Base-by-base conservation (phyloP, 75 land plant genomes). In the Pinus tabuliformis region DNA sequence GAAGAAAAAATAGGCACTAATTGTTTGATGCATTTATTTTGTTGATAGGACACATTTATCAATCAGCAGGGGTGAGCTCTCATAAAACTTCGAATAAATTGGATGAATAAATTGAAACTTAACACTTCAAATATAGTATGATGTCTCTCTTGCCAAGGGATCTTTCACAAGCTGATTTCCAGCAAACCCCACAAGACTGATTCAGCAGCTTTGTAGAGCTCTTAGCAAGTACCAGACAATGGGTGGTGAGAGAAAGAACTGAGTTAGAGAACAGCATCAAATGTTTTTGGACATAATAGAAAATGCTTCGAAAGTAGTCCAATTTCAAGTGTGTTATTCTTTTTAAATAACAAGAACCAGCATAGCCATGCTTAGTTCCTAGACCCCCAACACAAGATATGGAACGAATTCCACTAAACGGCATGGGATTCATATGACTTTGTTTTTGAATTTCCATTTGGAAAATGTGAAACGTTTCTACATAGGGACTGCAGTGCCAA, bases 181-280 rank as follows among this genome's bases (percentile, higher is more conserved):
- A 78, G 63, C 89, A 87, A 65, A 81, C 84, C 6, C 42, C 28
- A 7, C 85, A 87, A 87, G 87, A 87, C 70, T 74, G 84, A 20
- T 84, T 81, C 54, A 87, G 87, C 1, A 73, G 57, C 14, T 64
- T 87, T 28, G 81, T 87, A 12, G 75, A 76, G 45, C 87, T 84
- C 9, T 58, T 76, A 12, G 87, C 89, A 26, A 85, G 84, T 59
- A 18, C 78, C 1, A 73, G 79, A 39, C 89, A 87, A 56, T 81
- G 82, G 84, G 81, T 87, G 87, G 83, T 87, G 59, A 87, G 84
- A 14, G 75, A 85, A 54, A 87, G 89, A 62, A 87, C 84, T 75
- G 89, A 87, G 52, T 68, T 81, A 9, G 89, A 87, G 84, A 57
- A 17, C 39, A 64, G 84, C 64, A 81, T 87, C 59, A 72, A 58